Base-by-base conservation (phyloP, 495 filamentous ascomycete genomes). In the Penicillium silybi region DNA sequence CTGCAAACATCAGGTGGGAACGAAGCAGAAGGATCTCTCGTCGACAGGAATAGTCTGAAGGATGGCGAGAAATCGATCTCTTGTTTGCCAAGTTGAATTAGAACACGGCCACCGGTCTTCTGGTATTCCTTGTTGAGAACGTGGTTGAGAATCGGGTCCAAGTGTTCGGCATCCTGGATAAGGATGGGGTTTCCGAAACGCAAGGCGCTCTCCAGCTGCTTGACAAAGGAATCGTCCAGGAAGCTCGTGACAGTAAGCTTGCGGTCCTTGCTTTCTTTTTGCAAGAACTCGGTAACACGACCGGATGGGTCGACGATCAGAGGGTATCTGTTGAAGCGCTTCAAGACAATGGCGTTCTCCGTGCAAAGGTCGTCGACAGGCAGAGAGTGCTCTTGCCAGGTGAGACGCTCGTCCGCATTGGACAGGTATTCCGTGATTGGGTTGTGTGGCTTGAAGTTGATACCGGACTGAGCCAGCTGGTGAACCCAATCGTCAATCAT, bases 101-200 rank as follows among this genome's bases (percentile, higher is more conserved):
- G 81, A 34, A 99, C 93, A 79, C 93, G 92, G 13, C 93, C 93
- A 49, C 93, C 93, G n/a, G 93, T 99, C 74, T 91, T 96, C 69
- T 99, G 93, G 69, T 99, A 97, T 63, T 99, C 93, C 68, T 97
- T 97, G 73, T 99, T 99, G 68, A 99, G 83, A 41, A 99, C 92
- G 63, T 99, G 95, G 65, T 96, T 99, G 61, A 99, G 85, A 46
- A 99, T 87, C 6, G 93, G 93, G 64, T 99, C 93, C 46, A 99
- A 71, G 64, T 97, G 88, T 70, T 99, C 93, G 4, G 93, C 93
- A 69, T 99, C 93, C 67, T 99, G 93, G 57, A 99, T 97, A 44
- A 99, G 83, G 56, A 99, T 97, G 4, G 93, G 92, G 59, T 97
- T 97, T 56, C 93, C 93, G 72, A 99, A 99, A 66, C 93, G 87